phyloP scores from a whole-genome alignment of 2,329 filamentous ascomycete species.

The Balansia obtecta region DNA sequence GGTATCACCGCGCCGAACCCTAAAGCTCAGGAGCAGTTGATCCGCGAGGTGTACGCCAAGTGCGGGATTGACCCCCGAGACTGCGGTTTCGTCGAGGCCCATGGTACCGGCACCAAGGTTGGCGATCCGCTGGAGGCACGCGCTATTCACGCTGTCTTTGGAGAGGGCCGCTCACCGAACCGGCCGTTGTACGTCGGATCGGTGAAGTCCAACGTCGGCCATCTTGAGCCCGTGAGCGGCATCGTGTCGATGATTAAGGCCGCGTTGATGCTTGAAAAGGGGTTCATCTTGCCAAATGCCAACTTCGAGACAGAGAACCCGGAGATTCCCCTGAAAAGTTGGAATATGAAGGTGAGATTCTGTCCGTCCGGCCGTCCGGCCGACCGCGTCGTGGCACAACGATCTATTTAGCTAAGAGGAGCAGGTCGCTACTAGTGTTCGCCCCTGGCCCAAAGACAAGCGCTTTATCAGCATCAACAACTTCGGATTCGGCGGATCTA shows the following conservation, averaged over 20 bases:
- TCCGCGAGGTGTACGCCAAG: conserved; percentile 22
- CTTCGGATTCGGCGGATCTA: conserved; percentile 35
- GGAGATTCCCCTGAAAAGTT: conserved; percentile 35
- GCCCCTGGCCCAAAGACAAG: conserved; percentile 35
- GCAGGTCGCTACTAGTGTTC: conserved; percentile 1
- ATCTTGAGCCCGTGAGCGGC: conserved; percentile 38
- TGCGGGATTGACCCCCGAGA: conserved; percentile 18
- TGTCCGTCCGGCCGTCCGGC: too few relatives aligned
- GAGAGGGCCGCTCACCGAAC: conserved; percentile 25
- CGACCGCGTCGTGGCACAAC: not conserved
- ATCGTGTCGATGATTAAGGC: conserved; percentile 40
- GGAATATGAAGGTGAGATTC: conserved; percentile 35
- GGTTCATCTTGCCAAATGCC: conserved; percentile 35
- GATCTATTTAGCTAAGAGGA: not conserved
- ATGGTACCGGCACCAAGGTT: conserved; percentile 42
- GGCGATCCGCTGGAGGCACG: conserved; percentile 44
- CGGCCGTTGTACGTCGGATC: conserved; percentile 33
- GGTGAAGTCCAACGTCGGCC: conserved; percentile 39
- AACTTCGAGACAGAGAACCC: conserved; percentile 37
- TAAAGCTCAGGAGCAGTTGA: conserved; percentile 31
- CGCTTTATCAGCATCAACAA: conserved; percentile 37
- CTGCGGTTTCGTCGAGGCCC: conserved; percentile 32
- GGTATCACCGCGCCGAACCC: conserved; percentile 40
- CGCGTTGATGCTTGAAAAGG: conserved; percentile 36
- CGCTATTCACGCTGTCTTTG: conserved; percentile 33